These are phyloP conservation scores for Rubia peregrina DNA, from an alignment of 305 asterid genomes.

Conservation along the genomic window DNA sequence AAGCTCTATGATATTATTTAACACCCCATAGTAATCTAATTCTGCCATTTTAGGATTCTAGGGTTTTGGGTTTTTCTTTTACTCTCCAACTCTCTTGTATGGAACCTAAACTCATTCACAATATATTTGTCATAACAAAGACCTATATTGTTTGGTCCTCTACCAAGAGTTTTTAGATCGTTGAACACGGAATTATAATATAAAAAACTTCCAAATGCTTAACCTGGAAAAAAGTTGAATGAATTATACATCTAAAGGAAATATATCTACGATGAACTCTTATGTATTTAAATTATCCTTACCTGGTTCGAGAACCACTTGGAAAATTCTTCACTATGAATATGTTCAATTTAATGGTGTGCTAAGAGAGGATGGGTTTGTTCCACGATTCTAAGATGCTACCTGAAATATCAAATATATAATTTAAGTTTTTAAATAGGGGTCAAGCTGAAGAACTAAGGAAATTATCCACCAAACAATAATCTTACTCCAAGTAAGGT, in stretches of 20 bases:
- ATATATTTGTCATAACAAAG: background rate
- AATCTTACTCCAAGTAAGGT: background rate
- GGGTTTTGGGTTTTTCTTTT: background rate
- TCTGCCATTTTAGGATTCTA: background rate
- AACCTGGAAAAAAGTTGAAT: too few relatives aligned
- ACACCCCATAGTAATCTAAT: background rate
- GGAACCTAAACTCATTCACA: background rate
- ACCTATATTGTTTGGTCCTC: background rate
- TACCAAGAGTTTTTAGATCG: too few relatives aligned
- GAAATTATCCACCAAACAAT: background rate
- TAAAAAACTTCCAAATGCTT: too few relatives aligned
- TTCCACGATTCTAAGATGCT: background rate
- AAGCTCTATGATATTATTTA: background rate
- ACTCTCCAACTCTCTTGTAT: background rate
- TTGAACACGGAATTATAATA: too few relatives aligned
- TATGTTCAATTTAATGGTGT: slow-evolving; percentile 1
- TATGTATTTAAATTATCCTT: background rate
- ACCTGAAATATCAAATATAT: background rate
- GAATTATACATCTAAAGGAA: too few relatives aligned
- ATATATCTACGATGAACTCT: background rate
- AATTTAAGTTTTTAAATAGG: too few relatives aligned
- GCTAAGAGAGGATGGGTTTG: background rate
- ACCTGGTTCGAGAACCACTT: slow-evolving; percentile 16
- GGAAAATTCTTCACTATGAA: slow-evolving; percentile 17
- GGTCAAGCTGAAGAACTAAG: too few relatives aligned